A percentile compares a stretch with the other conserved stretches of the same genome.
These are phyloP conservation scores for Hyaloscypha bicolor DNA, from an alignment of 495 filamentous ascomycete genomes.

Conservation along the genomic window DNA sequence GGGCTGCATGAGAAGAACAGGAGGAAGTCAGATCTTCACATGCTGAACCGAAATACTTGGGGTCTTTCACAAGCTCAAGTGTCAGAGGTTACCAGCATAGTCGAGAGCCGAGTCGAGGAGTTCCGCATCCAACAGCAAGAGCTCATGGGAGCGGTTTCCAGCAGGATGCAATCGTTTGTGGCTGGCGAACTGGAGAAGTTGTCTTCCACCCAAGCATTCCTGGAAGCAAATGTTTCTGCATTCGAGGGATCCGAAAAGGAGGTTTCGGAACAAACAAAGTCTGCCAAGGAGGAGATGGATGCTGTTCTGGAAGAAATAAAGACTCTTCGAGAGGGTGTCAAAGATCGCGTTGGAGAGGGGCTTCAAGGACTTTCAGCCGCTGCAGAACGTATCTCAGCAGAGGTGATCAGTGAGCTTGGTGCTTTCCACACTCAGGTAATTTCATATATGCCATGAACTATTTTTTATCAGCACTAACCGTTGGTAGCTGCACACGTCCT, in stretches of 20 bases:
- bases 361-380: constrained; percentile 82
- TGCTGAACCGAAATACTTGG: constrained; percentile 78
- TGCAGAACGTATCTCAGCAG: constrained; percentile 83
- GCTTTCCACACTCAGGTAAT: constrained; percentile 75
- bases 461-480: constrained; percentile 29
- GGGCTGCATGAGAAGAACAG: constrained; percentile 81
- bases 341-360: constrained; percentile 80
- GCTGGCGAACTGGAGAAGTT: constrained; percentile 69
- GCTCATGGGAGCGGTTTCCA: constrained; percentile 65
- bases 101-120: constrained; percentile 70
- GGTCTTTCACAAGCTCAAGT: constrained; percentile 73
- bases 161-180: constrained; percentile 73
- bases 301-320: constrained; percentile 90
- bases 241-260: constrained; percentile 68
- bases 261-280: constrained; percentile 65
- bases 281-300: constrained; percentile 87
- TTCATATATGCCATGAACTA: not conserved
- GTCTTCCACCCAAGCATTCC: constrained; percentile 62
- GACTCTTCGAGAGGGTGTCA: constrained; percentile 81
- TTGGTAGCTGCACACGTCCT: constrained; percentile 73
- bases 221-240: constrained; percentile 64
- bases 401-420: constrained; percentile 85
- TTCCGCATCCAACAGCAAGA: constrained; percentile 71
- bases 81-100: constrained; percentile 67
- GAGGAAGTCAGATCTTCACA: constrained; percentile 81